Conservation (phyloP, 108 stramenopile genomes). For the Aurantiochytrium sp. region DNA sequence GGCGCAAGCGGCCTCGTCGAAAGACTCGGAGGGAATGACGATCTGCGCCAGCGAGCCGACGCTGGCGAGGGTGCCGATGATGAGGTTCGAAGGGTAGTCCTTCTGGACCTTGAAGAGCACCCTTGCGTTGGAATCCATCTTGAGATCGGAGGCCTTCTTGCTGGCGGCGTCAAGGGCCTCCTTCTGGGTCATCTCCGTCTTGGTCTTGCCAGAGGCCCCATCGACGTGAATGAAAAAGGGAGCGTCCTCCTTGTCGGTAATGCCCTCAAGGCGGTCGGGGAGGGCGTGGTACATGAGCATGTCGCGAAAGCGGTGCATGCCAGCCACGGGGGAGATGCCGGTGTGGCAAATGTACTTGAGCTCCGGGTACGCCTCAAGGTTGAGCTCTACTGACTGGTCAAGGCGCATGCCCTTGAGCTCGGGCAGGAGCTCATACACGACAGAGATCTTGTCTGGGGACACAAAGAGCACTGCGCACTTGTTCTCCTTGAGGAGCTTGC, state of each 20-base stretch:
- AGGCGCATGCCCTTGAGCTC: conserved; percentile 13
- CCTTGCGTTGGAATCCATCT: background rate
- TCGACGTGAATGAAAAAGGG: background rate
- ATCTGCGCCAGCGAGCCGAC: background rate
- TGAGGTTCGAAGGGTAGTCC: background rate
- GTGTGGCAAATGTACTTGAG: conserved; percentile 25
- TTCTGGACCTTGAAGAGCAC: background rate
- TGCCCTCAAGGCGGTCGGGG: background rate
- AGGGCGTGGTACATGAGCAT: conserved; percentile 18
- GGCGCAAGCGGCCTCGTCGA: conserved; percentile 10
- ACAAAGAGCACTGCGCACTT: background rate
- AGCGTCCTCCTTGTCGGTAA: background rate
- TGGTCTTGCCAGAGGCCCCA: background rate
- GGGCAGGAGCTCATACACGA: conserved; percentile 10
- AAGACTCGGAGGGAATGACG: background rate
- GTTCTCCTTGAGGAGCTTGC: background rate
- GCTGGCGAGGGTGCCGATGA: background rate
- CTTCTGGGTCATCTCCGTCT: conserved; percentile 1
- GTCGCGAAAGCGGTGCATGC: background rate
- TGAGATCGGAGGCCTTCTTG: conserved; percentile 10
- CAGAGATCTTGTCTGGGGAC: background rate
- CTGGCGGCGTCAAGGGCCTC: background rate
- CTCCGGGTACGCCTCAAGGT: background rate
- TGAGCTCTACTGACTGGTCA: background rate
- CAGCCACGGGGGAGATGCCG: background rate